These are phyloP conservation scores for Hyaloscypha variabilis DNA, from an alignment of 495 filamentous ascomycete species.

Conservation along the genomic window DNA sequence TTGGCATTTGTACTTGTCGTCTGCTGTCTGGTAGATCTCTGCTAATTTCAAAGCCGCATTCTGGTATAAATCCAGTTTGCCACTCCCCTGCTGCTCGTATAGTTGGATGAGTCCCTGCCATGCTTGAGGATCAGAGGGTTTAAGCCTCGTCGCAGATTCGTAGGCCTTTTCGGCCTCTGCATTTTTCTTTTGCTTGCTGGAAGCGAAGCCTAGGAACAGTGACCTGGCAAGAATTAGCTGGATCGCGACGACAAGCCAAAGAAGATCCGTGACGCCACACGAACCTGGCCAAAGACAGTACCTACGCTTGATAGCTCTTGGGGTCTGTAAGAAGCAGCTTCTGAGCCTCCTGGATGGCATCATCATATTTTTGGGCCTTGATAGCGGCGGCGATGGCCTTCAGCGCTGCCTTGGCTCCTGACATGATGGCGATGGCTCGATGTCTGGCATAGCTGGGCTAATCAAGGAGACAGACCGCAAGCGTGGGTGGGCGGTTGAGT, in stretches of 20 bases:
- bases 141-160: slow-evolving; percentile 64
- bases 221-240: slow-evolving; percentile 13
- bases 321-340: slow-evolving; percentile 70
- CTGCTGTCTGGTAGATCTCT: slow-evolving; percentile 69
- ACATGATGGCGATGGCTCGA: slow-evolving; percentile 37
- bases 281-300: neutral
- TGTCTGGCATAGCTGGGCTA: slow-evolving; percentile 14
- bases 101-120: slow-evolving; percentile 91
- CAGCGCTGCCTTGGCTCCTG: slow-evolving; percentile 70
- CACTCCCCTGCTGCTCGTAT: slow-evolving; percentile 73
- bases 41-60: slow-evolving; percentile 70
- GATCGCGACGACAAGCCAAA: neutral
- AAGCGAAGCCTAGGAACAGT: slow-evolving; percentile 78
- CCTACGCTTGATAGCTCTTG: slow-evolving; percentile 79
- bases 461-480: neutral
- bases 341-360: slow-evolving; percentile 68
- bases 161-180: slow-evolving; percentile 78
- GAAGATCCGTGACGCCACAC: neutral
- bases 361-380: slow-evolving; percentile 77
- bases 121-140: slow-evolving; percentile 59
- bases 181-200: slow-evolving; percentile 71
- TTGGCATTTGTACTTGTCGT: slow-evolving; percentile 70
- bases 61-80: slow-evolving; percentile 74
- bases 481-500: no score
- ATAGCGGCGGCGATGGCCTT: slow-evolving; percentile 82